Percentiles rank a stretch among this genome's conserved stretches.
These are phyloP conservation scores for Candida arabinofermentans DNA, from an alignment of 805 yeast genomes.

Conservation along the genomic window DNA sequence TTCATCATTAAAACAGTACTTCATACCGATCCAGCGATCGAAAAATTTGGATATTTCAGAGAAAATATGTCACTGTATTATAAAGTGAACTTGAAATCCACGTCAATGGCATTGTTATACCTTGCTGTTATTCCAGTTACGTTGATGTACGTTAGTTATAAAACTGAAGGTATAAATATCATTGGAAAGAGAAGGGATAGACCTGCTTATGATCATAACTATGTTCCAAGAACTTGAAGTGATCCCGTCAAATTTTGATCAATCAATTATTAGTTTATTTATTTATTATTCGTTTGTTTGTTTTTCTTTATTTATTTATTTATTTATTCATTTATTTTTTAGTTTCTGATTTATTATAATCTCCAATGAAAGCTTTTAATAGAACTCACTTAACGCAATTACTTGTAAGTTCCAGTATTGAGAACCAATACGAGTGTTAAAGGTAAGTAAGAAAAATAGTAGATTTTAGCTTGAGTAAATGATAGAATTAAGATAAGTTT, in stretches of 20 bases:
- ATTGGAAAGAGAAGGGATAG: slow-evolving; percentile 29
- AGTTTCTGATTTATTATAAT: neutral
- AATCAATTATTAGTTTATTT: neutral
- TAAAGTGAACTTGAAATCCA: slow-evolving; percentile 28
- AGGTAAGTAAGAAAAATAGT: too few relatives aligned
- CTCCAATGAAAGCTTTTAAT: neutral
- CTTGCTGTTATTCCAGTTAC: slow-evolving; percentile 31
- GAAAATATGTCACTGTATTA: slow-evolving; percentile 29
- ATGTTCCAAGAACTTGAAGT: slow-evolving; percentile 25
- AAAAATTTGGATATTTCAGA: slow-evolving; percentile 29
- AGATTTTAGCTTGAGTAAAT: too few relatives aligned
- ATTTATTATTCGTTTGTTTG: neutral
- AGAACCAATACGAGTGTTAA: too few relatives aligned
- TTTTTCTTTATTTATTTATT: slow-evolving; percentile 3
- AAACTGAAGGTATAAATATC: slow-evolving; percentile 25
- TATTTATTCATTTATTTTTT: slow-evolving; percentile 3
- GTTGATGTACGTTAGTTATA: slow-evolving; percentile 29
- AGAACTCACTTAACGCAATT: too few relatives aligned
- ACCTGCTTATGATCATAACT: slow-evolving; percentile 24
- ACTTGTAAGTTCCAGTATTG: too few relatives aligned
- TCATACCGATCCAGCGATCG: slow-evolving; percentile 29
- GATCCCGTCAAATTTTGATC: neutral
- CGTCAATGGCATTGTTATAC: slow-evolving; percentile 25
- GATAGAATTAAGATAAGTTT: too few relatives aligned
- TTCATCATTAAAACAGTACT: slow-evolving; percentile 18